Evolutionary conservation across 768 basidiomycete species (phyloP).

Genomic region (Amanita fuliginea): DNA sequence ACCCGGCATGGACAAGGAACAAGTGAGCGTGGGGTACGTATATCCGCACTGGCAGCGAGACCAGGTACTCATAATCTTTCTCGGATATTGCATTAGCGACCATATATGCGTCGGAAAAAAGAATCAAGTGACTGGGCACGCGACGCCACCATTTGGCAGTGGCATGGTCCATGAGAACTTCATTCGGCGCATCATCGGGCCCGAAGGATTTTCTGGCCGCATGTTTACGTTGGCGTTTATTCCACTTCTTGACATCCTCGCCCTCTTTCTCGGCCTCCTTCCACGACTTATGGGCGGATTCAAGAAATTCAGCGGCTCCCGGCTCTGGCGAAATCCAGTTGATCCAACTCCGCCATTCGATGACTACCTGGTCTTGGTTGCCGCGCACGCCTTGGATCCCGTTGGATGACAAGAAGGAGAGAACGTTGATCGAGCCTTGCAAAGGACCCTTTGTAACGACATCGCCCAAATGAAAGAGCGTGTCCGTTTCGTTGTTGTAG

Average conservation of each 20-base stretch:
- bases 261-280: slow-evolving; percentile 17
- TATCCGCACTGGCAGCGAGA: slow-evolving; percentile 60
- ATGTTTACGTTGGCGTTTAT: slow-evolving; percentile 19
- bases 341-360: slow-evolving; percentile 87
- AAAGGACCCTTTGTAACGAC: slow-evolving; percentile 60
- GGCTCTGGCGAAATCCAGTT: slow-evolving; percentile 54
- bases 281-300: slow-evolving; percentile 35
- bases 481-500: slow-evolving; percentile 52
- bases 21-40: slow-evolving; percentile 68
- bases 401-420: slow-evolving; percentile 52
- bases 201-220: slow-evolving; percentile 9
- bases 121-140: slow-evolving; percentile 60
- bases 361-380: slow-evolving; percentile 86
- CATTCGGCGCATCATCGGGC: background rate
- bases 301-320: slow-evolving; percentile 46
- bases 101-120: slow-evolving; percentile 68
- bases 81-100: slow-evolving; percentile 59
- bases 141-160: slow-evolving; percentile 31
- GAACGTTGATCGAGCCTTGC: slow-evolving; percentile 46
- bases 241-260: slow-evolving; percentile 30
- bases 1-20: slow-evolving; percentile 75
- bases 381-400: slow-evolving; percentile 78
- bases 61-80: slow-evolving; percentile 60
- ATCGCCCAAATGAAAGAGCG: slow-evolving; percentile 78
- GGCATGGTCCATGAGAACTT: slow-evolving; percentile 9